Evolutionary conservation across 768 basidiomycete species (phyloP), one percentile per base, ranked within the genome.

Genomic region (Mycena rosella): DNA sequence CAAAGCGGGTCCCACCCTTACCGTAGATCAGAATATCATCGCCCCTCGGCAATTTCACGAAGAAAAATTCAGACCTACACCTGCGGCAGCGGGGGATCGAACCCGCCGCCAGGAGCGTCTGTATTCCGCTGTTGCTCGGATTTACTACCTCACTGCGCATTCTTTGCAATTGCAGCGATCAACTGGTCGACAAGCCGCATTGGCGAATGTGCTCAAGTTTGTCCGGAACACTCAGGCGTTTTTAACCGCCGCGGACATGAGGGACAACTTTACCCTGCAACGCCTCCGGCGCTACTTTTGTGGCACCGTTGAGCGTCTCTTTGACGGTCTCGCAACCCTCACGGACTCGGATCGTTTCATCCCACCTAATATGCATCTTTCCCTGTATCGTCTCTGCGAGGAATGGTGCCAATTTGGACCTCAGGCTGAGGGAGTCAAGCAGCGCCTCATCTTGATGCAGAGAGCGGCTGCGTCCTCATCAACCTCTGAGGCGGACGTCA

Each of bases 351-450:
- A 96, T 57, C 85, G 90, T 6, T 94, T 94, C 74, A 87, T 93
- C 57, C 89, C 92, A 2, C 81, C 86, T 6, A 87, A 92, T 63
- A 90, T 90, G 81, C 89, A 95, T 74, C 84, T 96, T 9, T 86
- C 91, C 3, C 79, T 97, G 34, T 97, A 94, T 78, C 88, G 91
- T 36, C 81, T 95, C 42, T 96, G 95, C 71, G 95, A 96, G 78
- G 95, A 96, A 73, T 98, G 96, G 96, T 97, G 96, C 77, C 90
- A 94, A 73, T 83, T 92, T 51, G 96, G 94, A 7, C 86, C 89
- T 32, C 89, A 93, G 72, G 85, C 88, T 0, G 93, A 95, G 67
- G 79, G 82, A n/a, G 86, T 88, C 42, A 91, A 89, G 76, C 91
- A 90, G 60, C 86, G 93, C 53, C 80, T 91, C 47, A 84, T 87